Conservation (phyloP, 1,284 basidiomycete genomes). For the Phellopilus nigrolimitatus region DNA sequence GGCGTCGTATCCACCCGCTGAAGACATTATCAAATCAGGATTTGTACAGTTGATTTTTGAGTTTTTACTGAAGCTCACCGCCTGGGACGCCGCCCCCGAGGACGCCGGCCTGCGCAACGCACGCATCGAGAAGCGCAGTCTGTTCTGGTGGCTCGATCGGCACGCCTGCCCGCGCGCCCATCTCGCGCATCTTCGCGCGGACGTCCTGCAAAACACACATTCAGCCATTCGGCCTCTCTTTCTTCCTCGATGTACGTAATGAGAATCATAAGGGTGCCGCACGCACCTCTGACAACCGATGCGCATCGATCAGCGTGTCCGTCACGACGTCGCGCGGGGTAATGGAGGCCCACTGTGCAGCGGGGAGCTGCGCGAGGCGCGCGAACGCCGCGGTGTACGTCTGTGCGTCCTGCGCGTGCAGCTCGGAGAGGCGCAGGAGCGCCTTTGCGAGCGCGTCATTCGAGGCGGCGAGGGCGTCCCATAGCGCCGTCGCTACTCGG, state of each 20-base stretch:
- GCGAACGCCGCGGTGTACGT: slow-evolving; percentile 54
- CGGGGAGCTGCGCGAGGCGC: slow-evolving; percentile 52
- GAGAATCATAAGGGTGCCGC: slow-evolving; percentile 6
- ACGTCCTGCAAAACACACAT: slow-evolving; percentile 48
- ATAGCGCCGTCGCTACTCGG: slow-evolving; percentile 55
- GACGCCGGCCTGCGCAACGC: slow-evolving; percentile 74
- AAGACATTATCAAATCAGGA: no score
- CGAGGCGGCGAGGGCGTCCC: slow-evolving; percentile 61
- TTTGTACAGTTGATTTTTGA: no score
- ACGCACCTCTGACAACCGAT: slow-evolving; percentile 52
- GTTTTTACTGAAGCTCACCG: slow-evolving; percentile 45
- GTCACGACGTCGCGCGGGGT: slow-evolving; percentile 31
- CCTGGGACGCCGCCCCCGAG: slow-evolving; percentile 96
- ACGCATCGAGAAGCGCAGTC: slow-evolving; percentile 81
- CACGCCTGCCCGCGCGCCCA: slow-evolving; percentile 78
- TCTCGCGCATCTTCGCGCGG: slow-evolving; percentile 78
- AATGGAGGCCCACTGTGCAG: slow-evolving; percentile 39
- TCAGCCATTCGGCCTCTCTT: background rate
- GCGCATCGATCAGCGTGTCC: slow-evolving; percentile 51
- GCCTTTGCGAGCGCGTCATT: slow-evolving; percentile 55
- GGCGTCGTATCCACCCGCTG: slow-evolving; percentile 96
- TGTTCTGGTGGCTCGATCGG: slow-evolving; percentile 93
- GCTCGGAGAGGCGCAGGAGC: slow-evolving; percentile 44
- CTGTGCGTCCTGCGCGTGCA: slow-evolving; percentile 41
- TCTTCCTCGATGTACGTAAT: no score